Evolutionary conservation across 331 rosid genomes (phyloP).

Genomic region (Quercus phellos): DNA sequence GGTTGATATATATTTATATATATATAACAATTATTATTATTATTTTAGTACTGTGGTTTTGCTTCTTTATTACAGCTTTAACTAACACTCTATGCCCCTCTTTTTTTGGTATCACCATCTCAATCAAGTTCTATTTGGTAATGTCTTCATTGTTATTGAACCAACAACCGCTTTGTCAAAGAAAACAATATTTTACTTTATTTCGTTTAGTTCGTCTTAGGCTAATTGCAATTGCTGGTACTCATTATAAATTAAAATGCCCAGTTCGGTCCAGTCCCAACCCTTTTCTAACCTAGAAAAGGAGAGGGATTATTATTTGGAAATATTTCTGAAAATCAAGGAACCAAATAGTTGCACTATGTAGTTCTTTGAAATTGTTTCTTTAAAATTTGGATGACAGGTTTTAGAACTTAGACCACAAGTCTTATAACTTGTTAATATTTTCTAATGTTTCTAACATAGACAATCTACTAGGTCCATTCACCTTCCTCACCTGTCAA

Average conservation of each 20-base stretch:
- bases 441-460: too few species aligned
- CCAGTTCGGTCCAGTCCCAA: not conserved
- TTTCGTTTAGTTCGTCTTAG: not conserved
- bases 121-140: not conserved
- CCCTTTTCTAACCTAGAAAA: not conserved
- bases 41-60: slow-evolving; percentile 20
- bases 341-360: too few species aligned
- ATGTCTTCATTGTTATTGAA: not conserved
- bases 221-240: not conserved
- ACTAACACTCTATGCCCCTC: slow-evolving; percentile 53
- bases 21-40: not conserved
- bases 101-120: not conserved
- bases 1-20: slow-evolving; percentile 4
- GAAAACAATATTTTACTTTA: not conserved
- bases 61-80: slow-evolving; percentile 79
- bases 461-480: too few species aligned
- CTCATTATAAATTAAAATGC: not conserved
- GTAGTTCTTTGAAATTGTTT: too few species aligned
- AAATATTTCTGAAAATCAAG: too few species aligned
- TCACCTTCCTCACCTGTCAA: too few species aligned
- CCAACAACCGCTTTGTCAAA: not conserved
- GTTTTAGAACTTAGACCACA: too few species aligned
- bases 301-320: too few species aligned
- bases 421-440: too few species aligned
- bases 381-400: too few species aligned